Conservation (phyloP, 1,284 basidiomycete genomes). For the Termitomyces sp. region DNA sequence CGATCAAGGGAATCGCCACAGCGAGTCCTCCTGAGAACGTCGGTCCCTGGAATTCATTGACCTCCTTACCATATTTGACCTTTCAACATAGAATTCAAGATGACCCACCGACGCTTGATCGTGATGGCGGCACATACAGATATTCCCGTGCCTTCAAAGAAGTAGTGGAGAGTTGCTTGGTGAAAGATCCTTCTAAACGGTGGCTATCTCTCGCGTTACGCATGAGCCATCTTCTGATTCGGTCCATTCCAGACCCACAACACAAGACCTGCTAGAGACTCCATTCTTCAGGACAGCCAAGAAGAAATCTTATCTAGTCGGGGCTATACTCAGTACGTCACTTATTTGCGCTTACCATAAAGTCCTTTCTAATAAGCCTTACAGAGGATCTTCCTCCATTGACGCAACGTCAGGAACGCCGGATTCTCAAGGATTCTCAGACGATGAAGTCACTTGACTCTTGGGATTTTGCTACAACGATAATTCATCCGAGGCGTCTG, state of each 20-base stretch:
- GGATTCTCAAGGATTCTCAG: conserved; percentile 35
- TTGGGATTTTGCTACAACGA: conserved; percentile 59
- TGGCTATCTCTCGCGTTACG: conserved; percentile 19
- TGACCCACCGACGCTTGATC: conserved; percentile 68
- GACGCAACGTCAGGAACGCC: conserved; percentile 63
- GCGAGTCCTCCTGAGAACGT: conserved; percentile 74
- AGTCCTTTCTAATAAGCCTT: not conserved
- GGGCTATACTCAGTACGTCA: conserved; percentile 61
- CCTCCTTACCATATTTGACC: conserved; percentile 7
- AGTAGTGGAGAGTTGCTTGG: conserved; percentile 74
- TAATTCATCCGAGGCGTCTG: conserved; percentile 28
- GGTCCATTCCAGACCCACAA: conserved; percentile 52
- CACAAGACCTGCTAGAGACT: conserved; percentile 73
- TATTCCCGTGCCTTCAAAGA: conserved; percentile 83
- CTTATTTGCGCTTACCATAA: not conserved
- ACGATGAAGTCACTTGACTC: conserved; percentile 53
- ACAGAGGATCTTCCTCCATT: conserved; percentile 65
- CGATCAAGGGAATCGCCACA: conserved; percentile 72
- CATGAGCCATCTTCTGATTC: not conserved
- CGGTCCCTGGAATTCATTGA: conserved; percentile 18
- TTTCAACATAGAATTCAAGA: conserved; percentile 54
- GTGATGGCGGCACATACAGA: conserved; percentile 66
- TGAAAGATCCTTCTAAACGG: conserved; percentile 77
- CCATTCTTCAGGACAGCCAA: conserved; percentile 77
- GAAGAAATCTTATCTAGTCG: conserved; percentile 70